Conservation (phyloP, 768 basidiomycete genomes). For the Kockovaella imperatae region DNA sequence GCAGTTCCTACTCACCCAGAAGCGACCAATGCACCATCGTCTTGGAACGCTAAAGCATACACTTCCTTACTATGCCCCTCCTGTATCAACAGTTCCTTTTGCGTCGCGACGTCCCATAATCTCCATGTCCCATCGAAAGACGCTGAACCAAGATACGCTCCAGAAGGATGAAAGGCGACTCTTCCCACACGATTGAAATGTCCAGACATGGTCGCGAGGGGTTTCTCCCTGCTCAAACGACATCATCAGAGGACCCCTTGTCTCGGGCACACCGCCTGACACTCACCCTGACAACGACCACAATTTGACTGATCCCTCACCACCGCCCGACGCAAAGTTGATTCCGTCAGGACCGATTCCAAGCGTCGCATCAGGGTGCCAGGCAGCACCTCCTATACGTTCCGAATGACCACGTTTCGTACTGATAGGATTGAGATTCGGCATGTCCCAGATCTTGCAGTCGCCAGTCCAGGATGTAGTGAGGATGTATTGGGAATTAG, state of each 20-base stretch:
- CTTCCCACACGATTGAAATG: conserved; percentile 86
- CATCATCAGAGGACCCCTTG: background rate
- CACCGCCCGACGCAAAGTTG: conserved; percentile 85
- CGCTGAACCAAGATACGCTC: conserved; percentile 84
- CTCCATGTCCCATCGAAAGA: conserved; percentile 98
- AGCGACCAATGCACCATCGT: conserved; percentile 83
- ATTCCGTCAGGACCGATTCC: conserved; percentile 56
- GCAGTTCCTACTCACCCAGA: conserved; percentile 65
- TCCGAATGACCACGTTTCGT: conserved; percentile 78
- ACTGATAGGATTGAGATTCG: conserved; percentile 70
- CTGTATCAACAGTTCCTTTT: conserved; percentile 76
- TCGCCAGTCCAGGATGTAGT: conserved; percentile 96
- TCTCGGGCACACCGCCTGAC: background rate
- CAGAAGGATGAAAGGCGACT: conserved; percentile 93
- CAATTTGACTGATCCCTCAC: conserved; percentile 72
- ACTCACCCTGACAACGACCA: conserved; percentile 80
- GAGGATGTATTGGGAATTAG: conserved; percentile 76
- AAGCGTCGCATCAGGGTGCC: conserved; percentile 90
- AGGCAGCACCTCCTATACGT: conserved; percentile 88
- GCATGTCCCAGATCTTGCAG: conserved; percentile 92
- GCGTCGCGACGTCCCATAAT: conserved; percentile 81
- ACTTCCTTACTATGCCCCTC: conserved; percentile 98
- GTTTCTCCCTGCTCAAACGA: conserved; percentile 63
- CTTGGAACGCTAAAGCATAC: conserved; percentile 90
- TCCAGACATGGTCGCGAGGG: conserved; percentile 76